Base-by-base conservation (phyloP, 2,329 filamentous ascomycete species). In the Aspergillus fischeri region DNA sequence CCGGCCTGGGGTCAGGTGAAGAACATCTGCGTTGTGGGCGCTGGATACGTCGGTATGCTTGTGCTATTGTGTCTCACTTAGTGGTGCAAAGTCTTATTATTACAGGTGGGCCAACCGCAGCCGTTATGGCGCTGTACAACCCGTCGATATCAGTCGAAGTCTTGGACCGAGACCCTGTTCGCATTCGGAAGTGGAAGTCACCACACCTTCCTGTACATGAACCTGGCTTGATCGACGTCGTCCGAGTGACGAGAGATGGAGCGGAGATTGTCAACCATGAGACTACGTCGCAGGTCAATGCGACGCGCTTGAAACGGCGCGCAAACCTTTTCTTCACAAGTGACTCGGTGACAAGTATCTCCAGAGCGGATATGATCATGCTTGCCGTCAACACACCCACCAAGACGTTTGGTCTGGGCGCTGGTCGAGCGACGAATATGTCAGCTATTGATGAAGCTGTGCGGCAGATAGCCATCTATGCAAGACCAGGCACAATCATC, bases 311-410 rank as follows among this genome's bases (percentile, higher is more conserved):
- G 6, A 73, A 76, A 11, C 82, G 86, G 44, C 67, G 75, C 52
- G 81, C 84, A 11, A 93, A 92, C 72, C 78, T 93, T 20, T 82
- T 86, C 77, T 93, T 93, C 76, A 87, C 88, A 3, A 88, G 84
- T 21, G 81, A 91, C 53, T 80, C 90, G 9, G 80, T 80, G 21
- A 77, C 75, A 60, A 80, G 78, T 58, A 88, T 92, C 58, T 72
- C 78, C 25, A 83, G 86, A 60, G 89, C 90, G 11, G 88, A 92
- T 67, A 75, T 92, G 48, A 83, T 93, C 56, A 83, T 93, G 58
- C 83, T 92, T 55, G 84, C 87, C 14, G 90, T 93, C 64, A 91
- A 92, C 71, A 92, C 90, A 0, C 89, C 89, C 2, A 92, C 89
- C 47, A 92, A 92, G 76, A 82, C 78, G 38, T 83, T 81, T 50